Conservation (phyloP, 108 stramenopile genomes). For the Seminavis robusta region DNA sequence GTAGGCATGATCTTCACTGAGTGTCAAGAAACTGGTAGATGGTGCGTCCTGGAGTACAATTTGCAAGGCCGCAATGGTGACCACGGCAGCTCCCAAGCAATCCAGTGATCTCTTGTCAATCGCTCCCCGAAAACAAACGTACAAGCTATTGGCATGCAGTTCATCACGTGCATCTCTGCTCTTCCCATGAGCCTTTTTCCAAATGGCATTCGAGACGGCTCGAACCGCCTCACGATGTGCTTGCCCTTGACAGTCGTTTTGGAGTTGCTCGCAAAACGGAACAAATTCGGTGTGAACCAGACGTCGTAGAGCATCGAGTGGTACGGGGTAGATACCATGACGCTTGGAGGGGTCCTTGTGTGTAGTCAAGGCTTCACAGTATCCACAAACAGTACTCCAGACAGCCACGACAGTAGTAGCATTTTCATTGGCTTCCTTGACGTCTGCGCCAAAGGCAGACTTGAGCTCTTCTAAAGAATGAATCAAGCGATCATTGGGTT, state of each 20-base stretch:
- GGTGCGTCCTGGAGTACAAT: conserved; percentile 20
- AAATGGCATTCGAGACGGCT: conserved; percentile 45
- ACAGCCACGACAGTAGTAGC: conserved; percentile 26
- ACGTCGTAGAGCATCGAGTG: conserved; percentile 26
- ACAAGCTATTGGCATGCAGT: conserved; percentile 57
- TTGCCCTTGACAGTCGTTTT: not conserved
- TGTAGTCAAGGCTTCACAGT: conserved; percentile 57
- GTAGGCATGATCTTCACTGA: conserved; percentile 70
- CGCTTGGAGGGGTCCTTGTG: conserved; percentile 36
- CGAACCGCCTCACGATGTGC: conserved; percentile 36
- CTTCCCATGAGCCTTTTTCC: conserved; percentile 39
- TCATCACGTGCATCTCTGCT: conserved; percentile 45
- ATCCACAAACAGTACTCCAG: conserved; percentile 59
- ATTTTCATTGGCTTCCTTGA: conserved; percentile 6
- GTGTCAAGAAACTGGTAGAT: conserved; percentile 22
- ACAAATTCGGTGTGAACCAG: conserved; percentile 42
- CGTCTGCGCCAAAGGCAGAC: conserved; percentile 20
- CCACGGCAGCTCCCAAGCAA: conserved; percentile 52
- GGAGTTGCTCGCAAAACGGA: not conserved
- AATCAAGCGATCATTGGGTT: conserved; percentile 12
- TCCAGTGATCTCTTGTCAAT: conserved; percentile 54
- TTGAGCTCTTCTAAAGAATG: conserved; percentile 28
- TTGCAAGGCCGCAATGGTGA: conserved; percentile 45
- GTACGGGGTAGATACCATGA: conserved; percentile 43
- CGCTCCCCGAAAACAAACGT: conserved; percentile 47